Evolutionary conservation across 1,139 yeast genomes (phyloP), one percentile per base, ranked within the genome.

Genomic region (Lipomyces yarrowii): DNA sequence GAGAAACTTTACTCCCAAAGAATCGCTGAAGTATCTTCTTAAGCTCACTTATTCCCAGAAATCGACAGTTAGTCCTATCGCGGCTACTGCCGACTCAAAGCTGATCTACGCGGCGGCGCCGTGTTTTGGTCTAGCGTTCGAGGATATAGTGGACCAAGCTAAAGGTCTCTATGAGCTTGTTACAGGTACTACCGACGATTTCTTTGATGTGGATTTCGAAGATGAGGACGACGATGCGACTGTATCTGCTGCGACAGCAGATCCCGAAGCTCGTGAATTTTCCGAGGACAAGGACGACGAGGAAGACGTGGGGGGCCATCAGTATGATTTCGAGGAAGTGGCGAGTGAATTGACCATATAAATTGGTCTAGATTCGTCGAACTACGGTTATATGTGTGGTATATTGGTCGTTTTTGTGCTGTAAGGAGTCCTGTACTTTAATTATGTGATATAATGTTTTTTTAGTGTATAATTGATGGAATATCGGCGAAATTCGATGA

Each of bases 151-250:
- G 33, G 86, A 92, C 7, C 94, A 91, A 69, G 92, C 93, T n/a
- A 88, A 87, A 74, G 80, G 85, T 32, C 77, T 93, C 56, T 94
- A 90, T 76, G 87, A 86, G 67, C 82, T 84, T 68, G 86, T 93
- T 69, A 96, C 96, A 4, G 98, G 98, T 2, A 85, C 96, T 4
- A 96, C 90, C 75, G 98, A 93, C 72, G 98, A 93, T 77, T 93
- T 93, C 78, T 93, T 93, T 74, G 97, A 91, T 77, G 91, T 93
- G 48, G 98, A 93, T 77, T 93, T 93, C 75, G 98, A 93, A 78
- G 98, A 93, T 76, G 97, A 92, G 26, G 97, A 90, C 63, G 94
- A 88, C 52, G 77, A 72, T 15, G 60, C 65, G 6, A 51, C 64
- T 6, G 67, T 61, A 10, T 59, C 63, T 15, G 64, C 63, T 7